A percentile compares a stretch with the other conserved stretches of the same genome.
These are phyloP conservation scores for Cladosporium sp. DNA, from an alignment of 2,329 filamentous ascomycete genomes.

Conservation along the genomic window DNA sequence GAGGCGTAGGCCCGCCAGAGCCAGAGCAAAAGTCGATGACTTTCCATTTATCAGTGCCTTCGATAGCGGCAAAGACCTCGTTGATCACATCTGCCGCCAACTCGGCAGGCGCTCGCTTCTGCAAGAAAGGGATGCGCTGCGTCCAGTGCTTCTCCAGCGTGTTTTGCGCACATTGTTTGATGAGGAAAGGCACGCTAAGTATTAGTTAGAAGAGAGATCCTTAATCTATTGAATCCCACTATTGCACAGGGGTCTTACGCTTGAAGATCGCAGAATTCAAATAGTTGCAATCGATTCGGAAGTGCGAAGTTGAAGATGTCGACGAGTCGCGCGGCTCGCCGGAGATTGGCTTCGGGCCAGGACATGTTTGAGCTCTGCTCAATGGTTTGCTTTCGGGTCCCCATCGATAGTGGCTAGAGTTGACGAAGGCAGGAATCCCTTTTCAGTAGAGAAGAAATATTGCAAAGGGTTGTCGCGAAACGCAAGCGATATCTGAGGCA, in stretches of 20 bases:
- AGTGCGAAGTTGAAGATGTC: constrained; percentile 28
- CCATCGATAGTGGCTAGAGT: neutral
- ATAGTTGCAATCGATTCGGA: constrained; percentile 33
- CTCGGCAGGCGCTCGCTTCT: constrained; percentile 59
- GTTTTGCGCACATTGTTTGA: constrained; percentile 65
- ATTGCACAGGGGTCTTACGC: neutral
- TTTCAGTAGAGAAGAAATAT: neutral
- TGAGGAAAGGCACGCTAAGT: constrained; percentile 63
- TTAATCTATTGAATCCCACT: constrained; percentile 16
- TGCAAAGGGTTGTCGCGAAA: neutral
- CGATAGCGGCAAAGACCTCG: constrained; percentile 31
- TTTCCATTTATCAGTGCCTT: constrained; percentile 46
- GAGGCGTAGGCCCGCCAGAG: constrained; percentile 58
- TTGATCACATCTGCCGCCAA: constrained; percentile 61
- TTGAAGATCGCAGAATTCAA: constrained; percentile 33
- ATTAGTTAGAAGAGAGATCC: constrained; percentile 23
- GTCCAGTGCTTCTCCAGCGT: constrained; percentile 66
- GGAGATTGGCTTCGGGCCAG: constrained; percentile 3
- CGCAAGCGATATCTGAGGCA: neutral
- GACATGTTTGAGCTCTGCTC: neutral
- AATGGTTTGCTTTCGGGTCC: neutral
- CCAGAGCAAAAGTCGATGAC: constrained; percentile 78
- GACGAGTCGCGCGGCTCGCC: neutral
- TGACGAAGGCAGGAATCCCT: neutral
- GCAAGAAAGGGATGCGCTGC: constrained; percentile 58